Percentiles rank a stretch among this genome's conserved stretches.
These are phyloP conservation scores for Penstemon davidsonii DNA, from an alignment of 257 asterid species.

Conservation along the genomic window DNA sequence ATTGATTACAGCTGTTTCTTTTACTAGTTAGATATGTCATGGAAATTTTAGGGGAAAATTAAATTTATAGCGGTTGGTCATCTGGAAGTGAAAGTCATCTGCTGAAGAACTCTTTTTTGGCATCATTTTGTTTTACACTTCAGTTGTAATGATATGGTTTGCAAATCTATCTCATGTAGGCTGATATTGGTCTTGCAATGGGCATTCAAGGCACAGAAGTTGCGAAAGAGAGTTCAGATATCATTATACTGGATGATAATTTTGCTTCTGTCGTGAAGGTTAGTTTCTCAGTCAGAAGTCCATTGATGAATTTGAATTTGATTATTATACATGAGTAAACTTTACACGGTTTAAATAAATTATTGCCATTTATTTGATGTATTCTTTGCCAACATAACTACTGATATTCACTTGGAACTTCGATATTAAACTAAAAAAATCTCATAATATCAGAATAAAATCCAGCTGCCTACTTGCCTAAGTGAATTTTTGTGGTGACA, in stretches of 20 bases:
- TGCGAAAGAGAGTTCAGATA: conserved; percentile 98
- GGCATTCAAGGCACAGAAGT: conserved; percentile 99
- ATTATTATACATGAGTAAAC: neutral
- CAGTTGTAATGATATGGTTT: conserved; percentile 18
- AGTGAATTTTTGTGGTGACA: neutral
- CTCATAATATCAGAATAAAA: neutral
- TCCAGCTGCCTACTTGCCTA: neutral
- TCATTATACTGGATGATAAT: conserved; percentile 89
- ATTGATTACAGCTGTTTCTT: conserved; percentile 8
- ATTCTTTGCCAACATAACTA: neutral
- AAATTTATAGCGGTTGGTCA: neutral
- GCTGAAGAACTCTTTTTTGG: neutral
- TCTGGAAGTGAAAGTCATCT: conserved; percentile 2
- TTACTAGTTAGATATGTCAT: neutral
- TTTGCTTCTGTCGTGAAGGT: conserved; percentile 97
- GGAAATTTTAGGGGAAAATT: conserved; percentile 1
- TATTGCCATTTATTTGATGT: neutral
- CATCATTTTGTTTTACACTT: conserved; percentile 1
- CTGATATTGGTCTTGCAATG: conserved; percentile 99
- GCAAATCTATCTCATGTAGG: conserved; percentile 46
- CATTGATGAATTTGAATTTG: neutral
- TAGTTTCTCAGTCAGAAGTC: conserved; percentile 26
- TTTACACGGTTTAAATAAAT: neutral
- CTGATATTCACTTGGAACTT: neutral
- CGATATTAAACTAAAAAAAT: neutral